A percentile compares a stretch with the other conserved stretches of the same genome.
These are phyloP conservation scores for Vicia sativa DNA, from an alignment of 306 rosid species.

Conservation along the genomic window DNA sequence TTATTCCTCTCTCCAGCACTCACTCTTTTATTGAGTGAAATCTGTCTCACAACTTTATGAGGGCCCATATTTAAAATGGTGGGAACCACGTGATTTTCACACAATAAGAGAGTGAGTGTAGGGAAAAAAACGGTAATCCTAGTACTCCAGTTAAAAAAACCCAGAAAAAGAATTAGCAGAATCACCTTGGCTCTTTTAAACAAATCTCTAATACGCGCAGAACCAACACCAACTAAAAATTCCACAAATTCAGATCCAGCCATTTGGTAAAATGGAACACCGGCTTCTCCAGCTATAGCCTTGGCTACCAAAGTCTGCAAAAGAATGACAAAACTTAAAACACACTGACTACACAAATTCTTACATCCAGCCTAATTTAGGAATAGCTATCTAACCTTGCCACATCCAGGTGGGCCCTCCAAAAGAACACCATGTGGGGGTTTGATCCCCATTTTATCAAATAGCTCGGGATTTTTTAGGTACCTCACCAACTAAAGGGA, in stretches of 20 bases:
- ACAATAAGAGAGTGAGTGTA: too few relatives aligned
- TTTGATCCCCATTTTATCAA: slow-evolving; percentile 96
- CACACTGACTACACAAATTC: slow-evolving; percentile 22
- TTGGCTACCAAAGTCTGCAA: slow-evolving; percentile 97
- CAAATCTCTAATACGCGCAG: slow-evolving; percentile 97
- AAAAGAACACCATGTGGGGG: slow-evolving; percentile 99
- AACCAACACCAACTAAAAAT: slow-evolving; percentile 98
- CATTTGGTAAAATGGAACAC: slow-evolving; percentile 99
- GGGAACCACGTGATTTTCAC: too few relatives aligned
- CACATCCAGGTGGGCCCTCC: slow-evolving; percentile 99
- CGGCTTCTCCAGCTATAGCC: slow-evolving; percentile 99
- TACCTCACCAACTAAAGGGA: slow-evolving; percentile 86
- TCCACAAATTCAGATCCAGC: slow-evolving; percentile 99
- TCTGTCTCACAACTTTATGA: too few relatives aligned
- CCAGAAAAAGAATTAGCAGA: slow-evolving; percentile 32
- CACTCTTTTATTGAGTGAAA: too few relatives aligned
- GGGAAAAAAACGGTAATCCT: too few relatives aligned
- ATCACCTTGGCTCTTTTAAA: slow-evolving; percentile 97
- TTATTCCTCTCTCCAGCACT: too few relatives aligned
- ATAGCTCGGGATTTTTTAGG: slow-evolving; percentile 93
- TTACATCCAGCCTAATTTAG: slow-evolving; percentile 31
- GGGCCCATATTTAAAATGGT: too few relatives aligned
- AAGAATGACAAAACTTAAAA: slow-evolving; percentile 30
- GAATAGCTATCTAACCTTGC: slow-evolving; percentile 75
- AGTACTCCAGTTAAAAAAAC: slow-evolving; percentile 6